Evolutionary conservation across 345 rosid species (phyloP).

Genomic region (Noccaea caerulescens): DNA sequence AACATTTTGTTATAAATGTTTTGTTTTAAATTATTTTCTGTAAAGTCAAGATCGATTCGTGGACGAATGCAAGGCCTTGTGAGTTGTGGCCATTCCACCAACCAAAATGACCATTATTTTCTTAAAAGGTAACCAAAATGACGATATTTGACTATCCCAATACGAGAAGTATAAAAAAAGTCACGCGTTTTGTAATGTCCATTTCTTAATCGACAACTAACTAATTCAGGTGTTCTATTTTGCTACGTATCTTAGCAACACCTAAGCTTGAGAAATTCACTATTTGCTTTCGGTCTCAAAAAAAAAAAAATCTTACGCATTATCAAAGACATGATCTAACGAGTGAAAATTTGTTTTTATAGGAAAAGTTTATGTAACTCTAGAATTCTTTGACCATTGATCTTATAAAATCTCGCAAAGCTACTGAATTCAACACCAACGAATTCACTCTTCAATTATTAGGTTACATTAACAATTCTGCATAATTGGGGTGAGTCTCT

Average conservation of each 20-base stretch:
- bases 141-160: neutral
- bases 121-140: neutral
- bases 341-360: neutral
- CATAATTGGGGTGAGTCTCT: no score
- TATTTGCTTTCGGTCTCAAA: neutral
- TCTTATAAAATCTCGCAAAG: no score
- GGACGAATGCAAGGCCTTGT: conserved; percentile 27
- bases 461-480: no score
- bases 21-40: neutral
- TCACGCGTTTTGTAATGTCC: conserved; percentile 13
- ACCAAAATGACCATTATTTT: conserved; percentile 7
- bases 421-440: no score
- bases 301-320: neutral
- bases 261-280: conserved; percentile 9
- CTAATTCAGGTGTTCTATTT: conserved; percentile 1
- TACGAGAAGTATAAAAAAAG: neutral
- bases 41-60: conserved; percentile 18
- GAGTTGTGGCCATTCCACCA: conserved; percentile 5
- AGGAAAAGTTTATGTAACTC: no score
- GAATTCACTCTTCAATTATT: no score
- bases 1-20: neutral
- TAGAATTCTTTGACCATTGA: no score
- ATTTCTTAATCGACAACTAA: neutral
- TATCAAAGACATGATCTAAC: neutral
- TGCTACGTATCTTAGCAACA: conserved; percentile 32